Evolutionary conservation across 2,329 filamentous ascomycete species (phyloP).

Genomic region (Aspergillus sp.): DNA sequence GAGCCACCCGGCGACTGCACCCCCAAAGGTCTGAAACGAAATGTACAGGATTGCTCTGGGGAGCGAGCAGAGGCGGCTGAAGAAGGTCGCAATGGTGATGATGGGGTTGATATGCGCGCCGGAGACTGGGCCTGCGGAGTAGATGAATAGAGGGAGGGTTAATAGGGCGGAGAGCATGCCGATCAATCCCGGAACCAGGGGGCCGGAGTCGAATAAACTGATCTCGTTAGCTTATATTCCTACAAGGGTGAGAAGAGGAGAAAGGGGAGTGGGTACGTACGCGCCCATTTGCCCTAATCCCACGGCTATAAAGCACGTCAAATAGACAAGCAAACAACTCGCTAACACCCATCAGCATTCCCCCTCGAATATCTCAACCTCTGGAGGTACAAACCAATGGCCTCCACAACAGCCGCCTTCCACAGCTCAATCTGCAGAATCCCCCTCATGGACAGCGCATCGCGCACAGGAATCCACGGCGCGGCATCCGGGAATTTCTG

Average conservation of each 20-base stretch:
- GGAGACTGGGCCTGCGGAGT: slow-evolving; percentile 52
- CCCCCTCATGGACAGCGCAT: slow-evolving; percentile 41
- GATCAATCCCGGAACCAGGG: slow-evolving; percentile 27
- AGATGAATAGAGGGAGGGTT: slow-evolving; percentile 55
- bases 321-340: slow-evolving; percentile 29
- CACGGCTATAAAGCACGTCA: slow-evolving; percentile 28
- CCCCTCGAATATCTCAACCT: too few relatives aligned
- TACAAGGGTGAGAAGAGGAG: not conserved
- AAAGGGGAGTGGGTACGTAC: not conserved
- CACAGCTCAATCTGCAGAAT: slow-evolving; percentile 43
- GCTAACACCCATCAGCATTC: not conserved
- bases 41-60: slow-evolving; percentile 56
- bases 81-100: slow-evolving; percentile 59
- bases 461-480: slow-evolving; percentile 31
- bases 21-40: slow-evolving; percentile 51
- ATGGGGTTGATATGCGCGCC: slow-evolving; percentile 60
- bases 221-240: not conserved
- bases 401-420: slow-evolving; percentile 49
- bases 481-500: slow-evolving; percentile 46
- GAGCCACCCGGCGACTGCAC: slow-evolving; percentile 50
- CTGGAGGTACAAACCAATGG: slow-evolving; percentile 5
- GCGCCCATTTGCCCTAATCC: slow-evolving; percentile 7
- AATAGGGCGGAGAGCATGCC: slow-evolving; percentile 47
- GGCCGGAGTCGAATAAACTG: not conserved
- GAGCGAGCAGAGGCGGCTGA: slow-evolving; percentile 54